phyloP scores from a whole-genome alignment of 768 basidiomycete species.

The Erythrobasidium yunnanense region DNA sequence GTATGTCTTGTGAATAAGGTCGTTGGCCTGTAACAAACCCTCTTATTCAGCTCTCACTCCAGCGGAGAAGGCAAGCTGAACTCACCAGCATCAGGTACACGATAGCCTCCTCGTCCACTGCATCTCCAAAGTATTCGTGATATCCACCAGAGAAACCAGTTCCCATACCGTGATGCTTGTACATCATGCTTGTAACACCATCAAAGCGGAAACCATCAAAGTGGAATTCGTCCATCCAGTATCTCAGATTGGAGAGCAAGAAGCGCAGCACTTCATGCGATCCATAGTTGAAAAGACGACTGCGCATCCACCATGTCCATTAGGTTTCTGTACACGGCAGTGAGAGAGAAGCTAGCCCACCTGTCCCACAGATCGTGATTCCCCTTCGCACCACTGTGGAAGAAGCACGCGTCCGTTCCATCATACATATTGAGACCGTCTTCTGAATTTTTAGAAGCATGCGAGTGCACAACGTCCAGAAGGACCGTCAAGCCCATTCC shows the following conservation, averaged over 20 bases:
- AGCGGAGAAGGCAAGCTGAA: constrained; percentile 24
- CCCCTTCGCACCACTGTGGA: constrained; percentile 84
- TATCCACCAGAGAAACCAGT: constrained; percentile 96
- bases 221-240: constrained; percentile 85
- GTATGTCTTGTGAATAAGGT: constrained; percentile 69
- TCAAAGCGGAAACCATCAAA: constrained; percentile 99
- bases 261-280: constrained; percentile 89
- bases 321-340: too few relatives aligned
- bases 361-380: constrained; percentile 96
- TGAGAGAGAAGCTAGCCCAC: too few relatives aligned
- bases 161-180: constrained; percentile 92
- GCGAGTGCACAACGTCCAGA: constrained; percentile 93
- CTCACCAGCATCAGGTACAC: constrained; percentile 93
- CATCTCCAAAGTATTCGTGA: constrained; percentile 88
- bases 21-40: constrained; percentile 61
- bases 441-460: constrained; percentile 92
- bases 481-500: constrained; percentile 83
- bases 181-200: constrained; percentile 99
- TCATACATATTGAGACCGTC: constrained; percentile 94
- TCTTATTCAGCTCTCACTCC: neutral
- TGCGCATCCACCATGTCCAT: too few relatives aligned
- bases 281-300: constrained; percentile 88
- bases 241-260: constrained; percentile 85
- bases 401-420: constrained; percentile 93
- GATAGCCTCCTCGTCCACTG: constrained; percentile 75